A percentile compares a stretch with the other conserved stretches of the same genome.
phyloP scores from a whole-genome alignment of 257 asterid species.

The Osmanthus fragrans region DNA sequence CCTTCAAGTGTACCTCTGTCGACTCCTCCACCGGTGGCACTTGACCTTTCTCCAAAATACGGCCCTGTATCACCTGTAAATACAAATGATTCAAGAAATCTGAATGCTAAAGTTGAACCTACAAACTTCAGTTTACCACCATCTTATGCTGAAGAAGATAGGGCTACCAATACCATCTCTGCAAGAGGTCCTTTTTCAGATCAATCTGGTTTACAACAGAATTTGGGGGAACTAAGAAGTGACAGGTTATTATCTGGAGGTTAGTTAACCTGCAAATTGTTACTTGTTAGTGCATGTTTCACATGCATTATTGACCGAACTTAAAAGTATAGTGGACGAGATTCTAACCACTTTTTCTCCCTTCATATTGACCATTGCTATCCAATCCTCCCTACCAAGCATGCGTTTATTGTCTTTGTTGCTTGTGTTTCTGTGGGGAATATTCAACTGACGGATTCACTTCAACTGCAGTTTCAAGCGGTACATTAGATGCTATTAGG shows the following conservation, averaged over 20 bases:
- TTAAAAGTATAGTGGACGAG: not conserved
- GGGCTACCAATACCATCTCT: slow-evolving; percentile 36
- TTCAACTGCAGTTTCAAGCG: slow-evolving; percentile 71
- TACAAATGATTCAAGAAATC: slow-evolving; percentile 57
- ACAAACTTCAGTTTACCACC: slow-evolving; percentile 83
- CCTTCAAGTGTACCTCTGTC: slow-evolving; percentile 96
- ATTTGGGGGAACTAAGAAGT: slow-evolving; percentile 59
- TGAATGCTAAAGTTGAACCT: slow-evolving; percentile 63
- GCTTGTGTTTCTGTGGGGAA: slow-evolving; percentile 3
- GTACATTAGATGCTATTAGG: slow-evolving; percentile 89
- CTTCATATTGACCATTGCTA: not conserved
- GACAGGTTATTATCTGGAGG: slow-evolving; percentile 90
- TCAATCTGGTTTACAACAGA: slow-evolving; percentile 53
- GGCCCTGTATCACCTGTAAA: slow-evolving; percentile 79
- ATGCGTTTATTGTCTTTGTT: not conserved
- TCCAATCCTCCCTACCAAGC: not conserved
- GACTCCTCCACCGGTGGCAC: slow-evolving; percentile 86
- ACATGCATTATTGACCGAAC: not conserved
- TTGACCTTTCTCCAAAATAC: slow-evolving; percentile 73
- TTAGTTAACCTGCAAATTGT: slow-evolving; percentile 27
- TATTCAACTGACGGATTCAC: not conserved
- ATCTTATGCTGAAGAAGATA: slow-evolving; percentile 70
- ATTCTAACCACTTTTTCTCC: not conserved
- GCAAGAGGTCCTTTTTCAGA: slow-evolving; percentile 49
- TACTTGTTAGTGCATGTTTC: slow-evolving; percentile 2